A percentile compares a stretch with the other conserved stretches of the same genome.
These are phyloP conservation scores for Phoenix dactylifera DNA, from an alignment of 176 grass and related monocot species.

Conservation along the genomic window DNA sequence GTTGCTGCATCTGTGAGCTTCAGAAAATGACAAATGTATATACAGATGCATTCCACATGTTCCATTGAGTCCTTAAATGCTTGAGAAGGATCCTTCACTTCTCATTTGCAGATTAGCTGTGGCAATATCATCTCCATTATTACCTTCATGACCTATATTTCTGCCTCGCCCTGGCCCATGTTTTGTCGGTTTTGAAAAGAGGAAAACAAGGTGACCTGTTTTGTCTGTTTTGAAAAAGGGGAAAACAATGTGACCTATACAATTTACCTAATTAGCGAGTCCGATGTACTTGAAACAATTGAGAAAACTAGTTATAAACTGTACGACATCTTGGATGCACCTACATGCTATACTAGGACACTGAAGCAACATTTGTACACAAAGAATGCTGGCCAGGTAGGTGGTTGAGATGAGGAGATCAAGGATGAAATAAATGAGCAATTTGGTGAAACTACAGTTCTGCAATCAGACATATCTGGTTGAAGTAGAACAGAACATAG, in stretches of 20 bases:
- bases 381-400: no score
- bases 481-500: no score
- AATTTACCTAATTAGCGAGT: background rate
- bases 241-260: conserved; percentile 1
- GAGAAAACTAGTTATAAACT: no score
- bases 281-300: background rate
- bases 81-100: conserved; percentile 50
- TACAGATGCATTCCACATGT: conserved; percentile 28
- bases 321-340: no score
- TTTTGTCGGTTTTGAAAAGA: conserved; percentile 40
- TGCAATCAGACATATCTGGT: no score
- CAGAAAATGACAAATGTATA: no score
- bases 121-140: conserved; percentile 64
- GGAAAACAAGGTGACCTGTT: conserved; percentile 16
- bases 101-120: conserved; percentile 69
- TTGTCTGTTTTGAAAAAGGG: conserved; percentile 35
- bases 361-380: no score
- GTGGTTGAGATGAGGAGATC: no score
- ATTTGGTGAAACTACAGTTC: no score
- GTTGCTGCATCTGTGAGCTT: no score
- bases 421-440: no score
- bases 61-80: conserved; percentile 42
- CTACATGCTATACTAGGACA: no score
- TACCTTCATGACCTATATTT: conserved; percentile 47
- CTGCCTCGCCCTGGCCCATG: conserved; percentile 46